These are phyloP conservation scores for Teratosphaeria destructans DNA, from an alignment of 2,329 filamentous ascomycete genomes.

Conservation along the genomic window DNA sequence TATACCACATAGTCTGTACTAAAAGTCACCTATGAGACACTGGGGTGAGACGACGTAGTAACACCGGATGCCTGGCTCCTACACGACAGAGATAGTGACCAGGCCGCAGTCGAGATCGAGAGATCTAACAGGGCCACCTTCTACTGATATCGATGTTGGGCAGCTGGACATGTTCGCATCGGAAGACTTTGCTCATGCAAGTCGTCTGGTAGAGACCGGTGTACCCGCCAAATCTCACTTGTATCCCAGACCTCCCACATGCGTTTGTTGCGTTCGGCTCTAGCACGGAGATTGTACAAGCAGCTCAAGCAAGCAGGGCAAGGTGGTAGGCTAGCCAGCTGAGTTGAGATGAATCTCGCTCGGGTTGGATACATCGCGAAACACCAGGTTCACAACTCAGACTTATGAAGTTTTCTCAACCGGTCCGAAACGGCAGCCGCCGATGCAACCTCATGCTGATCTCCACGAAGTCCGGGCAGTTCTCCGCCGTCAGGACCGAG, in stretches of 20 bases:
- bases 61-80: too few species aligned
- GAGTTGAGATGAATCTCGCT: background rate
- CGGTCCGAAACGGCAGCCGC: slow-evolving; percentile 54
- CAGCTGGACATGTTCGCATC: slow-evolving; percentile 36
- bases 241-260: slow-evolving; percentile 34
- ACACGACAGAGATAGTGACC: too few species aligned
- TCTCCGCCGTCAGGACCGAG: slow-evolving; percentile 62
- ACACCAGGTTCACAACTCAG: background rate
- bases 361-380: background rate
- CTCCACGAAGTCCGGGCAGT: slow-evolving; percentile 63
- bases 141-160: slow-evolving; percentile 36
- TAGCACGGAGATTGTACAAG: background rate
- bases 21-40: too few species aligned
- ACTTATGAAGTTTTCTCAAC: background rate
- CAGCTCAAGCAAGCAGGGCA: background rate
- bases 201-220: slow-evolving; percentile 30
- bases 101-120: background rate
- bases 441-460: slow-evolving; percentile 69
- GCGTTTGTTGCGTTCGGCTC: slow-evolving; percentile 24
- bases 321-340: background rate
- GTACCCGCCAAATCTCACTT: slow-evolving; percentile 36
- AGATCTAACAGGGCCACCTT: slow-evolving; percentile 31
- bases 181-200: slow-evolving; percentile 32
- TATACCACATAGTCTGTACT: too few species aligned
- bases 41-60: too few species aligned